Percentiles rank a stretch among this genome's conserved stretches.
Conservation (phyloP, 192 early-diverging fungal genomes). For the Piromyces sp. region DNA sequence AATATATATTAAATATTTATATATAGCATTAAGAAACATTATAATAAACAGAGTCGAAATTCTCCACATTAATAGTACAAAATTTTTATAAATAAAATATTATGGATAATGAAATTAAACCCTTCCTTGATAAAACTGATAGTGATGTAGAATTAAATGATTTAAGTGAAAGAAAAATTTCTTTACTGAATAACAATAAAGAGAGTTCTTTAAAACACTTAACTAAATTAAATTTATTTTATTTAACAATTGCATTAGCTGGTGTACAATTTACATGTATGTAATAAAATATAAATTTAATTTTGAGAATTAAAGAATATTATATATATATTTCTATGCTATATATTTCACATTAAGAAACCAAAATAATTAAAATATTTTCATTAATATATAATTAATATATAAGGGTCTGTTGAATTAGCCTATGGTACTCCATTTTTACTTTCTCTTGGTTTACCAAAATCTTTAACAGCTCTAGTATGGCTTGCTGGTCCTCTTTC, state of each 20-base stretch:
- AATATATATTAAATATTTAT: no score
- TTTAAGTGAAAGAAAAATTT: not conserved
- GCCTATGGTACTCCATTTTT: conserved; percentile 76
- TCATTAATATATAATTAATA: not conserved
- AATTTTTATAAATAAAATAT: no score
- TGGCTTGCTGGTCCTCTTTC: conserved; percentile 87
- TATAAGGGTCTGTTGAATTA: conserved; percentile 54
- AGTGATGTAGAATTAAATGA: not conserved
- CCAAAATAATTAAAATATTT: no score
- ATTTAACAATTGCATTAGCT: conserved; percentile 15
- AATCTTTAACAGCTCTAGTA: conserved; percentile 69
- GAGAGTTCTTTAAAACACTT: not conserved
- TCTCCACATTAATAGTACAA: no score
- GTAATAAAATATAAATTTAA: not conserved
- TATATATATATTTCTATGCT: no score
- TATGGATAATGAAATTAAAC: not conserved
- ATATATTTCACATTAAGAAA: no score
- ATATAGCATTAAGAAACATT: no score
- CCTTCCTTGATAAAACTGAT: not conserved
- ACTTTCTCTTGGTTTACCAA: conserved; percentile 59
- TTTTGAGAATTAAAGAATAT: no score
- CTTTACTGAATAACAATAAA: not conserved
- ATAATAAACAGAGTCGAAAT: no score
- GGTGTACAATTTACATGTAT: conserved; percentile 53
- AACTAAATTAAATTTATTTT: not conserved